Base-by-base conservation (phyloP, 2,329 filamentous ascomycete species). In the Cordyceps javanica region DNA sequence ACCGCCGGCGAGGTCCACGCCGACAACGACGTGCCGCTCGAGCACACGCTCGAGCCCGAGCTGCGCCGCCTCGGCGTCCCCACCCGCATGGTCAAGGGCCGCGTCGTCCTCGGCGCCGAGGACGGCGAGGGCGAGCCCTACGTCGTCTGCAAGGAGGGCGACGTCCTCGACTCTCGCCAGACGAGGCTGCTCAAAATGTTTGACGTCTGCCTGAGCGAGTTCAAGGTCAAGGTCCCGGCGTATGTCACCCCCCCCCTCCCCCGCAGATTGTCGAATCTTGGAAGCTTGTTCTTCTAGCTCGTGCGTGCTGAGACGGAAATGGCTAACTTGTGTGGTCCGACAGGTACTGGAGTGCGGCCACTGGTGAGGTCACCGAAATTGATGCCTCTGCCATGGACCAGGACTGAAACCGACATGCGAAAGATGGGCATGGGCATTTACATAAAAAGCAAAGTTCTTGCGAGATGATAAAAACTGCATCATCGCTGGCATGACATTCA, bases 101-200 rank as follows among this genome's bases (percentile, higher is more conserved):
- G 88, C 75, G 89, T 99, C 46, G 84, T 90, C 62, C 78, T 97
- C 52, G 81, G 80, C 59, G 75, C 75, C 63, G 81, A 76, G 61
- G 72, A 69, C 55, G 86, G 88, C 65, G 69, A 73, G 58, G 76
- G 71, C 45, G 75, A 77, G 56, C 77, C 76, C n/a, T 95, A 92
- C 70, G 81, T 81, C 10, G 85, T 99, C 51, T 97, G 93, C 76
- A 86, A 85, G 67, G 87, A 91, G 72, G 94, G 93, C 11, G 85
- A 97, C 69, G 81, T 85, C 45, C 75, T 99, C 64, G 92, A 97
- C 73, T 92, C 89, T 64, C 83, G 93, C 66, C 94, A 99, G 81
- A 97, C 94, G 58, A 88, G 91, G 62, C 76, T 99, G 69, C 74
- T 99, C 73, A 97, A 97, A 83, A 80, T 96, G 67, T 97, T 99